Conservation (phyloP, 1,139 yeast genomes). For the Candida albicans region DNA sequence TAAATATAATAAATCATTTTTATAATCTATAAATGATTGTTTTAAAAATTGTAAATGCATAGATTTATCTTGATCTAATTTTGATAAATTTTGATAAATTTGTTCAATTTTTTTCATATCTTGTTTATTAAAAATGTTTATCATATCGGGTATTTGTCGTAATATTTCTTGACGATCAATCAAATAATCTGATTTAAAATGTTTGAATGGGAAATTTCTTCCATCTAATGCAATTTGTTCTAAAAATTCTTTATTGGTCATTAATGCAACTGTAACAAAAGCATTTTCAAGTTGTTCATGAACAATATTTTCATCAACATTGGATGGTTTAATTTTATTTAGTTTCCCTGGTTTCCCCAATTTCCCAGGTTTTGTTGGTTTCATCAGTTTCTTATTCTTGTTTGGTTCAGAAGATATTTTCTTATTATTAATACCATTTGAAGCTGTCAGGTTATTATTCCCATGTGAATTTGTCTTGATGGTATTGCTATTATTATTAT, state of each 20-base stretch:
- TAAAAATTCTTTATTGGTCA: slow-evolving; percentile 40
- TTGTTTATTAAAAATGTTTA: slow-evolving; percentile 33
- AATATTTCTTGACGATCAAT: slow-evolving; percentile 36
- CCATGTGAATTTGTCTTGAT: too few relatives aligned
- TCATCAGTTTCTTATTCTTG: background rate
- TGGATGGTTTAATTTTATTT: background rate
- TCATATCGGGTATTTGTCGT: slow-evolving; percentile 39
- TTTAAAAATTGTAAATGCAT: slow-evolving; percentile 42
- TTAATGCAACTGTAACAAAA: slow-evolving; percentile 36
- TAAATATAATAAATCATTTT: slow-evolving; percentile 34
- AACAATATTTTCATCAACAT: background rate
- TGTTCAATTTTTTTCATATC: slow-evolving; percentile 31
- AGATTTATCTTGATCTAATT: slow-evolving; percentile 39
- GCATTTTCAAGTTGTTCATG: slow-evolving; percentile 9
- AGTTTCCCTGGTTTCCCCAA: background rate
- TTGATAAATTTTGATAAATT: slow-evolving; percentile 31
- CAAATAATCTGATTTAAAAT: slow-evolving; percentile 37
- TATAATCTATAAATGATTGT: slow-evolving; percentile 31
- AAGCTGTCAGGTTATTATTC: too few relatives aligned
- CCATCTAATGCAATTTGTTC: slow-evolving; percentile 41
- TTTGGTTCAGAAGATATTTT: background rate
- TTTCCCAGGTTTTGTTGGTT: too few relatives aligned
- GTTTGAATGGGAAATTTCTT: slow-evolving; percentile 33
- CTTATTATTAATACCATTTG: slow-evolving; percentile 1
- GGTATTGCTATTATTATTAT: too few relatives aligned